Base-by-base conservation (phyloP, 768 basidiomycete species). In the Suillus sp. region DNA sequence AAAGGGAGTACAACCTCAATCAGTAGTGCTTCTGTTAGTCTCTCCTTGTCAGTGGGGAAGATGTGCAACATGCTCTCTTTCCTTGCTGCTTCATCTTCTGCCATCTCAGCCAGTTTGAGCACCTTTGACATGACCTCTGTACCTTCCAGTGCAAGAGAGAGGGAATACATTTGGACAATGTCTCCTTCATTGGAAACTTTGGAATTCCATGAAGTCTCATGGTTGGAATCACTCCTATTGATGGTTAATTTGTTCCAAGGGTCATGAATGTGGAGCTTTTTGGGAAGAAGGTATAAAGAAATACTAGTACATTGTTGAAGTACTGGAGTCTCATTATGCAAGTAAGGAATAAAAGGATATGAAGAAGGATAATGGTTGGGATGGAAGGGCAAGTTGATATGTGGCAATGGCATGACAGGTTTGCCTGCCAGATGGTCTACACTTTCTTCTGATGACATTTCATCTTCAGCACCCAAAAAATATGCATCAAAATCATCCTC, bases 261-360 rank as follows among this genome's bases (percentile, higher is more conserved):
- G 62, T 82, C 81, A 61, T 83, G 81, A 1, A 83, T 78, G 22
- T 78, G 63, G 14, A 83, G 70, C 22, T 67, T 79, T 67, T 77
- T 62, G 0, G 83, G 83, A n/a, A 81, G 73, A 3, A 78, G 67
- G 43, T 76, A 62, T 9, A 72, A 60, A 0, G 78, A 74, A 34
- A 81, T 66, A 5, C n/a, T n/a, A n/a, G n/a, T n/a, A n/a, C 71
- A 71, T 7, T 77, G 69, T 62, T 79, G 75, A 32, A 81, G 75
- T 9, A 47, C 48, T 13, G 75, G 68, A 9, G 62, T 30, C 32
- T 66, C 67, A 22, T 16, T 13, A 2, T 55, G 37, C 20, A 56
- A 38, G 30, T 81, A 83, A 0, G 82, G 82, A 1, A 70, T 66
- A 5, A 78, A 60, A 3, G 81, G 79, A 80, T 80, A 81, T 20